Percentiles rank a stretch among this genome's conserved stretches.
phyloP scores from a whole-genome alignment of 2,329 filamentous ascomycete genomes.

The Venturia asperata region DNA sequence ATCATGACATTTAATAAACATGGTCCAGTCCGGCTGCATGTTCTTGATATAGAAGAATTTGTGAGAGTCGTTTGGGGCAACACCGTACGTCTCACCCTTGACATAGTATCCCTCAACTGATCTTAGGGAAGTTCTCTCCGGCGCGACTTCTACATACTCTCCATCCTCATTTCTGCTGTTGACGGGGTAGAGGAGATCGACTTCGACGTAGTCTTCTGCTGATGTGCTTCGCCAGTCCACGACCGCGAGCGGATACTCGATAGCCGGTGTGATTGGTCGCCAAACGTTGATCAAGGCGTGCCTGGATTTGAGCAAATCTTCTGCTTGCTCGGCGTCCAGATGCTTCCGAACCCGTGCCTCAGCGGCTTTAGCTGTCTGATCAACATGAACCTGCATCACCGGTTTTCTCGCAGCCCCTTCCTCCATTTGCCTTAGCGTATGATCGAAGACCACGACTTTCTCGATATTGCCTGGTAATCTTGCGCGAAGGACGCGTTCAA shows the following conservation, averaged over 20 bases:
- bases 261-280: constrained; percentile 56
- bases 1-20: neutral
- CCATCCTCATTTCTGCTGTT: constrained; percentile 49
- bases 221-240: constrained; percentile 49
- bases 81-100: neutral
- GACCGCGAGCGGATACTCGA: constrained; percentile 50
- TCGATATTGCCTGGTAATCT: too few relatives aligned
- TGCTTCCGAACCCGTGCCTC: constrained; percentile 61
- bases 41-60: neutral
- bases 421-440: too few relatives aligned
- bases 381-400: constrained; percentile 60
- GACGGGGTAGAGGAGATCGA: constrained; percentile 68
- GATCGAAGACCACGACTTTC: too few relatives aligned
- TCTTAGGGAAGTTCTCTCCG: constrained; percentile 29
- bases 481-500: too few relatives aligned
- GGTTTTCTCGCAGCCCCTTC: too few relatives aligned
- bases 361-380: constrained; percentile 65
- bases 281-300: constrained; percentile 64
- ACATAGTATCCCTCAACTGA: constrained; percentile 55
- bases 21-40: neutral
- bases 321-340: constrained; percentile 58
- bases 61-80: neutral
- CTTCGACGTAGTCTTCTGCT: constrained; percentile 58
- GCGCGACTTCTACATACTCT: constrained; percentile 38
- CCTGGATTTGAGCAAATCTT: constrained; percentile 41